Conservation (phyloP, 305 asterid genomes). For the Salvia sclarea region DNA sequence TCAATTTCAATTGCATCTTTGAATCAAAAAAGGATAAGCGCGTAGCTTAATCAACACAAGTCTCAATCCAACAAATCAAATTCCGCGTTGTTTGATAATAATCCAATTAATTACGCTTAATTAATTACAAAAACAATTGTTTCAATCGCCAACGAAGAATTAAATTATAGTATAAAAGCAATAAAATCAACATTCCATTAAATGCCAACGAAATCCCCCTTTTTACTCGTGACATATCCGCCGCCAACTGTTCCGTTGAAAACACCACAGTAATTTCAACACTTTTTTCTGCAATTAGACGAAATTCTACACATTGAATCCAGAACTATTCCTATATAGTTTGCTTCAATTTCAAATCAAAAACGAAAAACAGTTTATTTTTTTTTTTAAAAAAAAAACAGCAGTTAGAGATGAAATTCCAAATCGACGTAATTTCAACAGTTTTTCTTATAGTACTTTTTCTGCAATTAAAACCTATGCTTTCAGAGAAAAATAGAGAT, state of each 20-base stretch:
- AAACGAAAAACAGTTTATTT: not conserved
- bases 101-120: conserved; percentile 15
- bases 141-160: not conserved
- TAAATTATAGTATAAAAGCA: not conserved
- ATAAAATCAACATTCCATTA: conserved; percentile 18
- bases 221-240: conserved; percentile 21
- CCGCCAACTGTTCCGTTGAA: conserved; percentile 21
- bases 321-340: conserved; percentile 32
- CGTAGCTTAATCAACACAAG: conserved; percentile 20
- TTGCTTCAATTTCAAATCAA: conserved; percentile 7
- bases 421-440: not conserved
- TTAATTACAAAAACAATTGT: not conserved
- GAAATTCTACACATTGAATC: conserved; percentile 27
- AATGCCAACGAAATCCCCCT: conserved; percentile 26
- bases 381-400: not conserved
- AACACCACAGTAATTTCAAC: conserved; percentile 8
- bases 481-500: not conserved
- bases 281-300: not conserved
- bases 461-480: not conserved
- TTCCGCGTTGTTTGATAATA: conserved; percentile 30
- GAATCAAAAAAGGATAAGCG: conserved; percentile 22
- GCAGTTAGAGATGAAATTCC: conserved; percentile 17
- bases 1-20: not conserved
- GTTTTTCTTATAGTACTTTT: not conserved
- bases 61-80: conserved; percentile 17